Percentiles rank a stretch among this genome's conserved stretches.
phyloP scores from a whole-genome alignment of 1,284 basidiomycete genomes.

The Ustilago bromivora region DNA sequence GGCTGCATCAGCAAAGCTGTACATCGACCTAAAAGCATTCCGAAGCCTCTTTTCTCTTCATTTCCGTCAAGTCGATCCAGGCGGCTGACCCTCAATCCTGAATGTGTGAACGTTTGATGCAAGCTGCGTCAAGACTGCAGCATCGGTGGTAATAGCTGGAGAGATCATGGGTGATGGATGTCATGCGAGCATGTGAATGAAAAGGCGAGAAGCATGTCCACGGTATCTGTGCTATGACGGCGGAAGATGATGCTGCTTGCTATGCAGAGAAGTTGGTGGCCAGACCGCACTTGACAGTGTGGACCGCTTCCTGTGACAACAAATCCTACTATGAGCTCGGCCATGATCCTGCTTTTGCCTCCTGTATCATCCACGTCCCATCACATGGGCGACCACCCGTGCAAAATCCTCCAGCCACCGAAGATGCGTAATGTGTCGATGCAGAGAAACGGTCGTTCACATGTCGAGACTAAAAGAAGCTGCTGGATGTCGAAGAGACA shows the following conservation, averaged over 20 bases:
- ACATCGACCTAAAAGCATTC: slow-evolving; percentile 59
- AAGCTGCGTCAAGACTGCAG: slow-evolving; percentile 7
- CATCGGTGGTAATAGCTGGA: neutral
- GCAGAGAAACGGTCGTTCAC: slow-evolving; percentile 1
- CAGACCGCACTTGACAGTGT: neutral
- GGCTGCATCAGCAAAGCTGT: slow-evolving; percentile 61
- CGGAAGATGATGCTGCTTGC: slow-evolving; percentile 10
- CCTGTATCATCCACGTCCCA: neutral
- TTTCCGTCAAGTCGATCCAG: slow-evolving; percentile 22
- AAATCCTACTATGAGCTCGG: neutral
- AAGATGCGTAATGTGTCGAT: slow-evolving; percentile 5
- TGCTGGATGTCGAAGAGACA: slow-evolving; percentile 20
- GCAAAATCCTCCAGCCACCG: neutral
- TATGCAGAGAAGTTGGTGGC: neutral
- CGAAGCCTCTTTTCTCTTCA: slow-evolving; percentile 35
- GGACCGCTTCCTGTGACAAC: neutral
- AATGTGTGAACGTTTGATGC: neutral
- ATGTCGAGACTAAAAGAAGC: slow-evolving; percentile 11
- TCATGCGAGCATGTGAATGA: neutral
- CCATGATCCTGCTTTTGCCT: neutral
- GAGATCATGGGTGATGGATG: neutral
- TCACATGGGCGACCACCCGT: neutral
- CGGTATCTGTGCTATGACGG: neutral
- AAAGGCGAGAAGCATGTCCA: neutral
- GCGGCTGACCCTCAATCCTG: neutral